A percentile compares a stretch with the other conserved stretches of the same genome.
These are phyloP conservation scores for Salvia miltiorrhiza DNA, from an alignment of 257 asterid genomes.

Conservation along the genomic window DNA sequence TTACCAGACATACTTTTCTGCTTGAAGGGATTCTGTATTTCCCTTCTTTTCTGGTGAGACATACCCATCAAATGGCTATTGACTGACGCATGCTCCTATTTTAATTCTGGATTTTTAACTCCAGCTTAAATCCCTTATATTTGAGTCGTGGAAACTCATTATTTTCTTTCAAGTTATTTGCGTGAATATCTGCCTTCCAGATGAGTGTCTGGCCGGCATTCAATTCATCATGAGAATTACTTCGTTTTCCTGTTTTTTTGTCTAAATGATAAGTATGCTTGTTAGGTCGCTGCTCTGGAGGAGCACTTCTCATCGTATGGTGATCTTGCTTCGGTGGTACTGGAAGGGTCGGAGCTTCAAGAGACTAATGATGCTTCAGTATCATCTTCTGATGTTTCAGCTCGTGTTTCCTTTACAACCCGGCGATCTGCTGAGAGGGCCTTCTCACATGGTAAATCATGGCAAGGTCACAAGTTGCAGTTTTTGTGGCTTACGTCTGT, in stretches of 20 bases:
- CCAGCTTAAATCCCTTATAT: not conserved
- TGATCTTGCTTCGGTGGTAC: conserved; percentile 70
- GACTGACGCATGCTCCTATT: conserved; percentile 12
- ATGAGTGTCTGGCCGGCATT: not conserved
- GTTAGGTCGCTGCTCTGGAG: conserved; percentile 65
- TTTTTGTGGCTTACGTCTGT: conserved; percentile 53
- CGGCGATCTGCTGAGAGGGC: conserved; percentile 88
- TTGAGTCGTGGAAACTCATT: not conserved
- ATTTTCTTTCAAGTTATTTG: not conserved
- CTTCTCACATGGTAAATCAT: conserved; percentile 70
- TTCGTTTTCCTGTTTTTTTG: not conserved
- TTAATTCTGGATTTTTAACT: not conserved
- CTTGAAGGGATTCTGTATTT: not conserved
- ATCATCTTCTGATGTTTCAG: conserved; percentile 45
- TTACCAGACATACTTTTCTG: not conserved
- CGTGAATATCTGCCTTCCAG: not conserved
- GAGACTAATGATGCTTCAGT: conserved; percentile 39
- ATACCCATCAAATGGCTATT: not conserved
- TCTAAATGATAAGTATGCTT: conserved; percentile 6
- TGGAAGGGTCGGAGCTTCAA: conserved; percentile 50
- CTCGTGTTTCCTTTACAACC: conserved; percentile 61
- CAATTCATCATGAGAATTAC: not conserved
- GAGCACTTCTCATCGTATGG: conserved; percentile 80
- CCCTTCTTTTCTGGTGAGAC: not conserved
- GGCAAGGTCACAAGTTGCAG: conserved; percentile 76